Conservation (phyloP, 441 rosid genomes). For the Erodium moschatum region DNA sequence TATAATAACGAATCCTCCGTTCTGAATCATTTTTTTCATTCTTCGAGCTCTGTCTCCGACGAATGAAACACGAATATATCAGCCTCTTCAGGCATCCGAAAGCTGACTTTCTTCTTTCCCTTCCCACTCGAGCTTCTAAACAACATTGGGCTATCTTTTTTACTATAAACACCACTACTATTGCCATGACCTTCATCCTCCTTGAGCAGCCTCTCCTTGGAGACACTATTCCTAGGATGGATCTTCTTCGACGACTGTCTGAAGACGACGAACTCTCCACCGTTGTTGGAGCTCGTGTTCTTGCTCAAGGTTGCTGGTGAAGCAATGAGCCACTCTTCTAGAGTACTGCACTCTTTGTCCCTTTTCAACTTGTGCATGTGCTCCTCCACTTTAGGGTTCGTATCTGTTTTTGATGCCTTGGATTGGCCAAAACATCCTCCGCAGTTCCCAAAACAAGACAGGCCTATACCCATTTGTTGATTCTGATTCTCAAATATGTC, state of each 20-base stretch:
- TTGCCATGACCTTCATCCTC: slow-evolving; percentile 9
- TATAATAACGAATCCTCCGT: not conserved
- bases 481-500: not conserved
- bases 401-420: not conserved
- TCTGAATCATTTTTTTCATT: not conserved
- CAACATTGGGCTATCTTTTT: not conserved
- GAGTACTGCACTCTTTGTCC: slow-evolving; percentile 10
- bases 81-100: slow-evolving; percentile 33
- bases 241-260: slow-evolving; percentile 22
- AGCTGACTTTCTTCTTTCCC: slow-evolving; percentile 35
- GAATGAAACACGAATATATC: slow-evolving; percentile 30
- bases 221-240: slow-evolving; percentile 18
- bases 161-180: not conserved
- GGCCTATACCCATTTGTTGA: not conserved
- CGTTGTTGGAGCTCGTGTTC: slow-evolving; percentile 7
- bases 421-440: not conserved
- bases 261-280: slow-evolving; percentile 21
- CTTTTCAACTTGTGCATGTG: not conserved
- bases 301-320: slow-evolving; percentile 22
- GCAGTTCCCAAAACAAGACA: not conserved
- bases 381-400: not conserved
- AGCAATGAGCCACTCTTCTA: slow-evolving; percentile 29
- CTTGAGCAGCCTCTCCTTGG: slow-evolving; percentile 17
- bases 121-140: slow-evolving; percentile 19
- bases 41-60: slow-evolving; percentile 13